Conservation (phyloP, 371 early-diverging fungal species). For the Entomophthora muscae region DNA sequence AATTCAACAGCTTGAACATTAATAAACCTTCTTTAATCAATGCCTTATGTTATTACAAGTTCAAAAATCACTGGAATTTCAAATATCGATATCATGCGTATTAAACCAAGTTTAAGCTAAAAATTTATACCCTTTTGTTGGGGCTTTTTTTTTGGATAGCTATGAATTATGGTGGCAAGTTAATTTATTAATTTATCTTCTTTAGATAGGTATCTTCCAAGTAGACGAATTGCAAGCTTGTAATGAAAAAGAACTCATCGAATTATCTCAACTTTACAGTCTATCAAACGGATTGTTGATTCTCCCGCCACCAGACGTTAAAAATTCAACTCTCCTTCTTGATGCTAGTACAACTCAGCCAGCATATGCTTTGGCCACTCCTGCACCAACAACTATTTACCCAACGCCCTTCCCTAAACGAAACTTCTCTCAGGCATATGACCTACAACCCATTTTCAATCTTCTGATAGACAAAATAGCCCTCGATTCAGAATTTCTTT, state of each 20-base stretch:
- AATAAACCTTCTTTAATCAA: too few species aligned
- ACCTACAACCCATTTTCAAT: constrained; percentile 68
- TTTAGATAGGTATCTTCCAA: too few species aligned
- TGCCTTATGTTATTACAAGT: too few species aligned
- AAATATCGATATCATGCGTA: too few species aligned
- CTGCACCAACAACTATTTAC: constrained; percentile 77
- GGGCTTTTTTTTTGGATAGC: too few species aligned
- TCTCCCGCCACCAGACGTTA: constrained; percentile 28
- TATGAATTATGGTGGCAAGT: too few species aligned
- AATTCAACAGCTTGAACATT: too few species aligned
- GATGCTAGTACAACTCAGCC: constrained; percentile 9
- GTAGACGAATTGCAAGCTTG: too few species aligned
- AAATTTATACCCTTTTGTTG: too few species aligned
- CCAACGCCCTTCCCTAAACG: constrained; percentile 70
- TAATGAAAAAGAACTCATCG: not conserved
- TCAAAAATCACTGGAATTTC: too few species aligned
- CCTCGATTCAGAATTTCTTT: constrained; percentile 53
- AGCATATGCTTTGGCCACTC: constrained; percentile 24
- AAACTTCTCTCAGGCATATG: constrained; percentile 52
- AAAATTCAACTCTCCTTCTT: not conserved
- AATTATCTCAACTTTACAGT: not conserved
- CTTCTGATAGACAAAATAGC: constrained; percentile 61
- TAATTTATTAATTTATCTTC: too few species aligned
- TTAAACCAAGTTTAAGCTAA: too few species aligned
- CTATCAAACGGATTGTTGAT: constrained; percentile 52